Conservation (phyloP, 306 rosid genomes). For the Quercus mongolica region DNA sequence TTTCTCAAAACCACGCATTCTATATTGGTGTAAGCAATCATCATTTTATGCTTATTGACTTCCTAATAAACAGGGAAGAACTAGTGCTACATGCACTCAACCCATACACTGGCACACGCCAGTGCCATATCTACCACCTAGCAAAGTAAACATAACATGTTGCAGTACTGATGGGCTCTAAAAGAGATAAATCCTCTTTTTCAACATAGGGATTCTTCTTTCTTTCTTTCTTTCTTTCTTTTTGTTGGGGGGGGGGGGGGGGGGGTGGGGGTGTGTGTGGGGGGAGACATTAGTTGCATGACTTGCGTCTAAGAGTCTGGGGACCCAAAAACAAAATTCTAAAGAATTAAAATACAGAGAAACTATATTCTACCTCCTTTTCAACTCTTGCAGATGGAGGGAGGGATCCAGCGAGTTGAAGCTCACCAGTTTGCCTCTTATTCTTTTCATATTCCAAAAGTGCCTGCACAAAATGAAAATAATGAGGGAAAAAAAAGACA, state of each 20-base stretch:
- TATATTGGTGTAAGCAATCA: neutral
- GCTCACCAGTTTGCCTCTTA: conserved; percentile 68
- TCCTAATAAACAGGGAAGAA: neutral
- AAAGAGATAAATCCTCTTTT: neutral
- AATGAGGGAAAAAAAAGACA: conserved; percentile 14
- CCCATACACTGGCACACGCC: neutral
- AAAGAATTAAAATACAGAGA: conserved; percentile 11
- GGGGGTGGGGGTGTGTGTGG: neutral
- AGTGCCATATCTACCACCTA: neutral
- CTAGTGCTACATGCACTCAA: neutral
- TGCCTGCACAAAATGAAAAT: conserved; percentile 45
- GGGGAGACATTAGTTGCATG: neutral
- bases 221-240: too few relatives aligned
- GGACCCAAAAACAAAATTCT: neutral
- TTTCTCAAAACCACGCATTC: neutral
- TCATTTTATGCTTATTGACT: neutral
- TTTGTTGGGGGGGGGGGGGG: neutral
- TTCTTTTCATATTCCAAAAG: conserved; percentile 83
- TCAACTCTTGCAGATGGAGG: conserved; percentile 55
- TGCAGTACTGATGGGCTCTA: neutral
- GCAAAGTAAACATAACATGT: neutral
- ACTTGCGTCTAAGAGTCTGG: neutral
- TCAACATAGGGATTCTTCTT: neutral
- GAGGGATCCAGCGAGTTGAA: conserved; percentile 58
- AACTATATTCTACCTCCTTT: conserved; percentile 57